Base-by-base conservation (phyloP, 2,329 filamentous ascomycete species). In the Fusarium humuli region DNA sequence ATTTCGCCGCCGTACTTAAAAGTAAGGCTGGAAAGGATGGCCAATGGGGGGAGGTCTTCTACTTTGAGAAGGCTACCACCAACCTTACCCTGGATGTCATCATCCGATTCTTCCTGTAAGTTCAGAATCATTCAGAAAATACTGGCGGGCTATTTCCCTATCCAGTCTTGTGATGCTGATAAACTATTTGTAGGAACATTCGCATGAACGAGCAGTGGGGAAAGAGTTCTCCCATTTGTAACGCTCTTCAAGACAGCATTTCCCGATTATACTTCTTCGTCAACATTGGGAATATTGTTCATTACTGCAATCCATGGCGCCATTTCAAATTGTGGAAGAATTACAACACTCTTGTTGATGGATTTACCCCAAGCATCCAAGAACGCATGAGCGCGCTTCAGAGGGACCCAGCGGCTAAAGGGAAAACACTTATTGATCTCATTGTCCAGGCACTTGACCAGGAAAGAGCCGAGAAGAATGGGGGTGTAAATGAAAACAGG, bases 21-120 rank as follows among this genome's bases (percentile, higher is more conserved):
- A 56, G 42, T 7, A 68, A 60, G 20, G 59, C 63, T 16, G 70
- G 70, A 0, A 50, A 53, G 7, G 37, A 53, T 14, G 57, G 55
- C 10, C 48, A 45, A 1, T 68, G 67, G 67, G 70, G 67, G 4
- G 27, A 65, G 3, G 41, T 71, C 4, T 80, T 80, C 32, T 56
- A 69, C 10, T 70, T 83, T 8, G 76, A 82, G 56, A 66, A 77
- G 10, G 76, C 74, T 20, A 77, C 80, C 3, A 80, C 76, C 8
- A 79, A 80, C 54, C 66, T 83, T 18, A 80, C 82, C 0, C 78
- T 83, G 11, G 81, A 83, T 48, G 74, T 83, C 29, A 83, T 82
- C 47, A 72, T 73, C 18, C 75, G 79, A n/a, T 76, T 79, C 16
- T 73, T 78, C 5, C 65, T 82, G 75, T 81, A 60, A 55, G 65